These are phyloP conservation scores for Lavandula angustifolia DNA, from an alignment of 257 asterid species.

Conservation along the genomic window DNA sequence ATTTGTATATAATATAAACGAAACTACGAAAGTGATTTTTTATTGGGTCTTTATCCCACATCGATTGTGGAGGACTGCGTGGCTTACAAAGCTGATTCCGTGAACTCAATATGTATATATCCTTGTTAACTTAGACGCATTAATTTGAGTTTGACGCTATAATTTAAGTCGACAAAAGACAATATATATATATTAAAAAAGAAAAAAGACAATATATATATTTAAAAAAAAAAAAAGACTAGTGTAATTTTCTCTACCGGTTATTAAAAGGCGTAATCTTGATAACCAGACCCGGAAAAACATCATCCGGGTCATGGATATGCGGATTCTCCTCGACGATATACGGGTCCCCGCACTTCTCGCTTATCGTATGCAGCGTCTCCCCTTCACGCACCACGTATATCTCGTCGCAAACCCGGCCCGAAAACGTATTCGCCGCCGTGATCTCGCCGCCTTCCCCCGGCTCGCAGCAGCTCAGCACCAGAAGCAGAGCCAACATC, in stretches of 20 bases:
- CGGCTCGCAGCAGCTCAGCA: constrained; percentile 61
- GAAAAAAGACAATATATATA: too few relatives aligned
- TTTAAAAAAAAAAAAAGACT: too few relatives aligned
- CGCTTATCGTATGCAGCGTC: constrained; percentile 73
- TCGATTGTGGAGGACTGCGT: too few relatives aligned
- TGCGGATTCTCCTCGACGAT: constrained; percentile 91
- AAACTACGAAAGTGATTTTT: too few relatives aligned
- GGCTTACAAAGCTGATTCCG: too few relatives aligned
- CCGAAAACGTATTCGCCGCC: background rate
- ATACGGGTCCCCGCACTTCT: constrained; percentile 77
- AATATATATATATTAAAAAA: too few relatives aligned
- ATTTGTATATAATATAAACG: too few relatives aligned
- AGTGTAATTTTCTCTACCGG: constrained; percentile 8
- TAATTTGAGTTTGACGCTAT: too few relatives aligned
- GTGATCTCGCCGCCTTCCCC: constrained; percentile 36
- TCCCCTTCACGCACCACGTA: constrained; percentile 83
- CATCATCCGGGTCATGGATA: constrained; percentile 87
- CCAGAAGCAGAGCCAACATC: constrained; percentile 53
- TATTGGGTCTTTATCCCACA: too few relatives aligned
- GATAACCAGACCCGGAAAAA: constrained; percentile 77
- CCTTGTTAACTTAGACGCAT: too few relatives aligned
- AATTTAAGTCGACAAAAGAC: too few relatives aligned
- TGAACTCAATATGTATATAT: too few relatives aligned
- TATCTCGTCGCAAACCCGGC: constrained; percentile 63
- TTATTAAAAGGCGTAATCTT: constrained; percentile 62